Conservation (phyloP, 1,284 basidiomycete genomes). For the Melampsora larici-populina region DNA sequence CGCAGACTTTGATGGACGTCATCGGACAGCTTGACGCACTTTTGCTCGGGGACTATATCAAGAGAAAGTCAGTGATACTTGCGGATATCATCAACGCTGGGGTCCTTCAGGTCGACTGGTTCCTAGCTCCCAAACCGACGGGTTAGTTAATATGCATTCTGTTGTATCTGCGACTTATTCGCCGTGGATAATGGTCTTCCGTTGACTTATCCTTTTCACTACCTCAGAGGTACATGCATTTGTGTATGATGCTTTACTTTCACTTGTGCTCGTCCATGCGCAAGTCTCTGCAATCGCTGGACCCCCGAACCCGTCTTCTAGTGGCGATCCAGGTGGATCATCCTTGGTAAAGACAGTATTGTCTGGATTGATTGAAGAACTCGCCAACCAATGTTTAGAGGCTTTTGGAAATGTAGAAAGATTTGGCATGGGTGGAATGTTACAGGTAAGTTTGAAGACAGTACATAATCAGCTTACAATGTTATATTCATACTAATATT, state of each 20-base stretch:
- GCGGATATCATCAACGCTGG: conserved; percentile 70
- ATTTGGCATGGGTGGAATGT: conserved; percentile 98
- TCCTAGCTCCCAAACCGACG: conserved; percentile 62
- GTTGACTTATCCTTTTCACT: not conserved
- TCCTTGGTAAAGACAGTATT: conserved; percentile 74
- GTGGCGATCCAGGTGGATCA: not conserved
- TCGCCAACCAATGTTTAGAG: conserved; percentile 74
- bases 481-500: not conserved
- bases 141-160: conserved; percentile 43
- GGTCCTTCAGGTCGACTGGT: conserved; percentile 90
- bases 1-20: conserved; percentile 69
- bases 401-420: conserved; percentile 80
- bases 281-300: conserved; percentile 78
- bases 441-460: conserved; percentile 65
- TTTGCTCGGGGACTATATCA: conserved; percentile 80
- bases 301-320: conserved; percentile 48
- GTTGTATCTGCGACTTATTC: not conserved
- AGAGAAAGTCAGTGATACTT: conserved; percentile 69
- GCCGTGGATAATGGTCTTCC: not conserved
- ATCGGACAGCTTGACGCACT: conserved; percentile 78
- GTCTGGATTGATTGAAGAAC: conserved; percentile 72
- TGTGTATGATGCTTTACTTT: conserved; percentile 83
- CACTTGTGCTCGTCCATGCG: conserved; percentile 85
- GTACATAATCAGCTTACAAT: not conserved
- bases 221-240: conserved; percentile 81